phyloP scores from a whole-genome alignment of 2,329 filamentous ascomycete genomes.

The Paraphaeosphaeria minitans region DNA sequence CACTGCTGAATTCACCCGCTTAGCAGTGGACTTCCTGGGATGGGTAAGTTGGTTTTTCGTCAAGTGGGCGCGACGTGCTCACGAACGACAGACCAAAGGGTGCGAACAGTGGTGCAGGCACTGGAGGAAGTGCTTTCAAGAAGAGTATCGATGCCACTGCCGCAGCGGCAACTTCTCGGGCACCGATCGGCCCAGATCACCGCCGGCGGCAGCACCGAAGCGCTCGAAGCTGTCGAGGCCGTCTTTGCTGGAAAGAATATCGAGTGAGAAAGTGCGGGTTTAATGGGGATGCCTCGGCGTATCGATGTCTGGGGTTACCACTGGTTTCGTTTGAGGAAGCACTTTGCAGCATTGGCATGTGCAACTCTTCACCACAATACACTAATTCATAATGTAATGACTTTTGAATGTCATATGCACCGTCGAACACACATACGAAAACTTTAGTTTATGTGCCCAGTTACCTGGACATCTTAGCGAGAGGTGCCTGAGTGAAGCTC shows the following conservation, averaged over 20 bases:
- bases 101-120: neutral
- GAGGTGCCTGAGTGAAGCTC: neutral
- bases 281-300: neutral
- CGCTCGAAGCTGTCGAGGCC: neutral
- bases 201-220: neutral
- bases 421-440: neutral
- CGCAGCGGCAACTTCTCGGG: neutral
- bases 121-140: conserved; percentile 1
- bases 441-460: neutral
- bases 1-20: conserved; percentile 1
- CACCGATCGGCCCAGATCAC: neutral
- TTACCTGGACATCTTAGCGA: neutral
- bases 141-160: neutral
- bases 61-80: neutral
- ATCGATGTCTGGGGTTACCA: neutral
- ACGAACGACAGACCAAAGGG: neutral
- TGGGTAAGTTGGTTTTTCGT: neutral
- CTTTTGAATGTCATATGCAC: neutral
- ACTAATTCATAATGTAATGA: neutral
- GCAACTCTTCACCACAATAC: neutral
- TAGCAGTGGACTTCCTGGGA: neutral
- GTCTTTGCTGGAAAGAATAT: neutral
- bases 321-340: neutral
- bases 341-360: neutral
- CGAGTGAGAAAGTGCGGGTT: neutral